phyloP scores from a whole-genome alignment of 257 asterid species.

The Primulina tabacum region DNA sequence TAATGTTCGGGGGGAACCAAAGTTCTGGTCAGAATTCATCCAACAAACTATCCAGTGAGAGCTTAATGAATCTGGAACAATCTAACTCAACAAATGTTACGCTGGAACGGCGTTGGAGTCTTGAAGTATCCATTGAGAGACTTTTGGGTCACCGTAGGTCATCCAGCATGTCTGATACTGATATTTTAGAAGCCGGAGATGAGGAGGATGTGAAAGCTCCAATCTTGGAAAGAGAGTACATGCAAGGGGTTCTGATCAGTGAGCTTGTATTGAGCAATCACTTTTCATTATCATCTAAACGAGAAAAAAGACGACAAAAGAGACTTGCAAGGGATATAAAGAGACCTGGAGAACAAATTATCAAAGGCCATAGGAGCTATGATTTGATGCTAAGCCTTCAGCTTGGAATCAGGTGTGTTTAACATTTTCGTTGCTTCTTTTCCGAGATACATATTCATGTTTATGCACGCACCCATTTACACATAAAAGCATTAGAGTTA shows the following conservation, averaged over 20 bases:
- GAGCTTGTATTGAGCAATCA: constrained; percentile 68
- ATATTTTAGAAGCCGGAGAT: constrained; percentile 39
- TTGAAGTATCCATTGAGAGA: constrained; percentile 87
- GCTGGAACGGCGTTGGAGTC: constrained; percentile 88
- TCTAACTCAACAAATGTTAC: constrained; percentile 55
- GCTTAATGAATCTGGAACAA: constrained; percentile 48
- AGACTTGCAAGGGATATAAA: constrained; percentile 66
- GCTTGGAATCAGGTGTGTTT: constrained; percentile 87
- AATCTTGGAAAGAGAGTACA: constrained; percentile 88
- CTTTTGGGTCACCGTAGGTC: constrained; percentile 60
- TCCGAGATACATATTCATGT: no score
- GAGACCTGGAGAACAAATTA: constrained; percentile 87
- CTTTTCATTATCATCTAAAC: constrained; percentile 70
- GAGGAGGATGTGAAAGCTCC: constrained; percentile 54
- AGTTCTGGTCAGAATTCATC: constrained; percentile 42
- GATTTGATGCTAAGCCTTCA: constrained; percentile 95
- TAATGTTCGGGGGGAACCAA: constrained; percentile 43
- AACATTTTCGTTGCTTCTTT: neutral
- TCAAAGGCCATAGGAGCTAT: constrained; percentile 96
- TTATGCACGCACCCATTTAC: neutral
- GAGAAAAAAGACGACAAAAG: constrained; percentile 67
- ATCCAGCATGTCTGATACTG: constrained; percentile 41
- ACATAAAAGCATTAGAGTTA: neutral
- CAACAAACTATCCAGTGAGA: constrained; percentile 46
- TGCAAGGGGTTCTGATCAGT: constrained; percentile 95